Conservation (phyloP, 2,329 filamentous ascomycete genomes). For the Exophiala viscosa region DNA sequence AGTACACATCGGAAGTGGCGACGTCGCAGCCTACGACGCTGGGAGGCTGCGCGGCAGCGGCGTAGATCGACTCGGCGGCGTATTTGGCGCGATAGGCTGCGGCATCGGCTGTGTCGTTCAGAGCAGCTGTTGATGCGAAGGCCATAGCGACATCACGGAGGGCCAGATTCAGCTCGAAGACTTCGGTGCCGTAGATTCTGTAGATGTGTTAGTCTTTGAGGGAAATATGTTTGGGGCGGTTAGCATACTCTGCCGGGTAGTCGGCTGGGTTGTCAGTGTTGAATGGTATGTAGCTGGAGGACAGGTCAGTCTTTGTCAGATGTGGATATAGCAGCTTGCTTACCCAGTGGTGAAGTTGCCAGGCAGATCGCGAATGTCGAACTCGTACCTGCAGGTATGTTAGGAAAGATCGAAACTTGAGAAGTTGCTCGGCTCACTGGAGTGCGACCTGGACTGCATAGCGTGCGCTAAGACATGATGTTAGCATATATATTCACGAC, state of each 20-base stretch:
- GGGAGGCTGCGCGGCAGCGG: constrained; percentile 47
- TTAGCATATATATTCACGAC: no score
- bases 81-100: constrained; percentile 56
- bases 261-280: constrained; percentile 54
- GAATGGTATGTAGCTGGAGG: constrained; percentile 59
- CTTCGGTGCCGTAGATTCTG: constrained; percentile 64
- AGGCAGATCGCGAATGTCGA: constrained; percentile 67
- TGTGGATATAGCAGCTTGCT: no score
- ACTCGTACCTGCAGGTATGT: constrained; percentile 52
- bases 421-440: constrained; percentile 39
- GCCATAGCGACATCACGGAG: constrained; percentile 53
- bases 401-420: no score
- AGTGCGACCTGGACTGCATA: constrained; percentile 71
- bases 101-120: constrained; percentile 51
- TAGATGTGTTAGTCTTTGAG: constrained; percentile 12
- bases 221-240: background rate
- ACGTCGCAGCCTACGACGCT: constrained; percentile 62
- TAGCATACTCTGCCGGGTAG: constrained; percentile 46
- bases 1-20: constrained; percentile 70
- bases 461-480: constrained; percentile 39
- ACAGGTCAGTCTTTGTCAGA: no score
- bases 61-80: constrained; percentile 35
- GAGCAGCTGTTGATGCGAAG: constrained; percentile 50
- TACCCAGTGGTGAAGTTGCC: constrained; percentile 56
- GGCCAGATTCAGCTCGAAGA: constrained; percentile 62